phyloP scores from a whole-genome alignment of 2,329 filamentous ascomycete genomes.

The Laburnicola sp. region DNA sequence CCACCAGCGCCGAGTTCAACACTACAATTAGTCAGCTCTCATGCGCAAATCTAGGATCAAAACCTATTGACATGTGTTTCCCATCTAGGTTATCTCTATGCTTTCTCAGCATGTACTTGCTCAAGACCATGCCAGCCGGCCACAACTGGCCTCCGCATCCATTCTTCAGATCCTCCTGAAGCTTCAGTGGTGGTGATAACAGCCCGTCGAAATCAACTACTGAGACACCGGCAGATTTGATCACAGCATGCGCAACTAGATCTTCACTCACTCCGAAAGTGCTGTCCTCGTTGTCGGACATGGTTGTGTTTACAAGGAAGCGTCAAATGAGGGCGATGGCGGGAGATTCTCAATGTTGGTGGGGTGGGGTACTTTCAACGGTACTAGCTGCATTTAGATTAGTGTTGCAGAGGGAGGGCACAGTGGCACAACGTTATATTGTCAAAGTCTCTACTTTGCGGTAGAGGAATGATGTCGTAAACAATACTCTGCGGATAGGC shows the following conservation, averaged over 20 bases:
- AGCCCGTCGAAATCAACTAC: conserved; percentile 71
- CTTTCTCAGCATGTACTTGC: conserved; percentile 80
- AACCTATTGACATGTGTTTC: conserved; percentile 75
- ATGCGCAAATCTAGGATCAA: conserved; percentile 13
- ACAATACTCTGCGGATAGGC: too few relatives aligned
- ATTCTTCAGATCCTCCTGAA: conserved; percentile 82
- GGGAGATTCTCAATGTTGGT: too few relatives aligned
- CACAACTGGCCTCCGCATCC: conserved; percentile 94
- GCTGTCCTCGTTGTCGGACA: conserved; percentile 38
- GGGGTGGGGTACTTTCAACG: too few relatives aligned
- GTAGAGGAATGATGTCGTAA: too few relatives aligned
- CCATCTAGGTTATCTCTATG: conserved; percentile 64
- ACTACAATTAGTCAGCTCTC: conserved; percentile 52
- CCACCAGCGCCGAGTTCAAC: conserved; percentile 91
- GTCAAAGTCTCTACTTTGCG: too few relatives aligned
- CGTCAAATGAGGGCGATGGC: too few relatives aligned
- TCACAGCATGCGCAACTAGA: conserved; percentile 57
- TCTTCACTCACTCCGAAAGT: conserved; percentile 56
- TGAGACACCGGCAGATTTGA: conserved; percentile 57
- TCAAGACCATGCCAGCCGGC: conserved; percentile 88
- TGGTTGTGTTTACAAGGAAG: too few relatives aligned
- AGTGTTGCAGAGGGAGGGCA: too few relatives aligned
- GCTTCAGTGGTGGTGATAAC: conserved; percentile 67
- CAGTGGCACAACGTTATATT: too few relatives aligned
- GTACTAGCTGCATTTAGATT: too few relatives aligned